These are phyloP conservation scores for Auricularia auricula-judae DNA, from an alignment of 768 basidiomycete genomes.

Conservation along the genomic window DNA sequence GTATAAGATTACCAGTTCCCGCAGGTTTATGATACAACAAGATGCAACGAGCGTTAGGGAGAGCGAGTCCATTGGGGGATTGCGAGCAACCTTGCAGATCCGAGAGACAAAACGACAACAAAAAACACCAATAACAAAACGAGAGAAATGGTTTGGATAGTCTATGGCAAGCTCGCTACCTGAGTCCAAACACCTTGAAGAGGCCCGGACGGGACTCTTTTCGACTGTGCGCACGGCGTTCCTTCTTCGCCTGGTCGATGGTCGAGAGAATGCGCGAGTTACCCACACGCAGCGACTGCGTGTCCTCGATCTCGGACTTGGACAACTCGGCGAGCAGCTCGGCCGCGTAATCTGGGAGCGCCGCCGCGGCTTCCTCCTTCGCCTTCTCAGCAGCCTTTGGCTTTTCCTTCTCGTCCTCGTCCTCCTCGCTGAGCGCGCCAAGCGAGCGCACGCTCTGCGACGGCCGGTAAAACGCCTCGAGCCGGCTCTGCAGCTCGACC, in stretches of 20 bases:
- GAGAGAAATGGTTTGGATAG: not conserved
- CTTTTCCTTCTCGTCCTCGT: not conserved
- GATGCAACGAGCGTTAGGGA: too few relatives aligned
- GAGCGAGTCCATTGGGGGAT: too few relatives aligned
- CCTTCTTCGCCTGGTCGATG: not conserved
- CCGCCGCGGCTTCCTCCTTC: not conserved
- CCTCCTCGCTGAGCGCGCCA: not conserved
- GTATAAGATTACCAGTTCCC: too few relatives aligned
- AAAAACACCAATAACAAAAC: not conserved
- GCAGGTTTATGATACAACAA: too few relatives aligned
- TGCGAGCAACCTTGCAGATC: too few relatives aligned
- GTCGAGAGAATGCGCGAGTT: not conserved
- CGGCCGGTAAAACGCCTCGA: not conserved
- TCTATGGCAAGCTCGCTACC: not conserved
- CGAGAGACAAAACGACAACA: not conserved
- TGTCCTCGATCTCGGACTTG: not conserved
- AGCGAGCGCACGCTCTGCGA: not conserved
- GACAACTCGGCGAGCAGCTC: not conserved
- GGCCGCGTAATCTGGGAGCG: not conserved
- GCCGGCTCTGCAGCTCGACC: not conserved
- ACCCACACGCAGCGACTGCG: not conserved
- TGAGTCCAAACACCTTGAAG: not conserved
- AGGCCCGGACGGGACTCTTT: not conserved
- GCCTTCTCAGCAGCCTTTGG: not conserved
- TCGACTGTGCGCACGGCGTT: not conserved